These are phyloP conservation scores for Fusarium buxicola DNA, from an alignment of 2,329 filamentous ascomycete genomes.

Conservation along the genomic window DNA sequence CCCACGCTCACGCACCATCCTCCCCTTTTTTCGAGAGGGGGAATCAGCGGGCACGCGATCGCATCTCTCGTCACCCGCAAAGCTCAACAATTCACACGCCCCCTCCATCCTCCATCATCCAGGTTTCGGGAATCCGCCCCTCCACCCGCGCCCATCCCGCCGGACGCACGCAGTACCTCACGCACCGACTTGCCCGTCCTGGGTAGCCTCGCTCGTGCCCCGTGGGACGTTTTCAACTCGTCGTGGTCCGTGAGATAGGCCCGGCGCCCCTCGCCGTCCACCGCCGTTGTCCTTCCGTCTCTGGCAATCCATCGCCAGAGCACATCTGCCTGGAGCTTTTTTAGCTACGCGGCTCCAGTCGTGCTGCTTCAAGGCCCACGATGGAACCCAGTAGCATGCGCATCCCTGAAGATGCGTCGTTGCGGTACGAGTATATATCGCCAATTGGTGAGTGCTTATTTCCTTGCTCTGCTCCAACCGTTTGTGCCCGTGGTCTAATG, in stretches of 20 bases:
- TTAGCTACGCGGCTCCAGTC: conserved; percentile 37
- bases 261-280: conserved; percentile 28
- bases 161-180: conserved; percentile 28
- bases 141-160: conserved; percentile 35
- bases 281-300: conserved; percentile 29
- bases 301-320: conserved; percentile 29
- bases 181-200: conserved; percentile 46
- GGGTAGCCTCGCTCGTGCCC: conserved; percentile 35
- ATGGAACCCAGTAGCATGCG: conserved; percentile 58
- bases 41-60: conserved; percentile 44
- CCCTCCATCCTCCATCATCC: conserved; percentile 35
- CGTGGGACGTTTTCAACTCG: conserved; percentile 22
- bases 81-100: conserved; percentile 37
- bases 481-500: conserved; percentile 61
- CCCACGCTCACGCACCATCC: conserved; percentile 33
- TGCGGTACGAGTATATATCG: conserved; percentile 59
- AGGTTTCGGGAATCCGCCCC: conserved; percentile 39
- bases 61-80: conserved; percentile 32
- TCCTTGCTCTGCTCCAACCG: conserved; percentile 52
- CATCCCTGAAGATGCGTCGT: conserved; percentile 60
- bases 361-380: conserved; percentile 37
- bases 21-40: conserved; percentile 20
- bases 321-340: conserved; percentile 24
- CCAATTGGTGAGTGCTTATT: conserved; percentile 66
- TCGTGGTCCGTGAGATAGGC: conserved; percentile 24